Evolutionary conservation across 164 flowering plant genomes (phyloP), one percentile per base, ranked within the genome.

Genomic region (Kalanchoe fedtschenkoi): DNA sequence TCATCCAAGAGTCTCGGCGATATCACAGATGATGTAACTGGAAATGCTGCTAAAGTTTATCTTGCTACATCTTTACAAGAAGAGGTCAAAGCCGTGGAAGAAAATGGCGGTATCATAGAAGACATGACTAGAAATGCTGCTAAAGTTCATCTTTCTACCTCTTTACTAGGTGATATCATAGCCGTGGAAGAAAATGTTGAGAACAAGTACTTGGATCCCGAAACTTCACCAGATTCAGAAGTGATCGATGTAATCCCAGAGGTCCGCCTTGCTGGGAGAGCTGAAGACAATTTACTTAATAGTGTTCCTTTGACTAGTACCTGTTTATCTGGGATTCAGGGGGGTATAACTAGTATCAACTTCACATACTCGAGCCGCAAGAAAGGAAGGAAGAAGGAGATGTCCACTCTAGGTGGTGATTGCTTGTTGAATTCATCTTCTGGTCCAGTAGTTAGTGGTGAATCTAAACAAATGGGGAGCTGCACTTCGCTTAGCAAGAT

Each of bases 161-260:
- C 73, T 17, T 64, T 74, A 22, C 62, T 65, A 53, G 61, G 5
- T 34, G 72, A 61, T 32, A 71, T 58, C 64, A n/a, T n/a, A n/a
- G n/a, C n/a, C n/a, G 47, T 37, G 60, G 76, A 38, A 62, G 77
- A 63, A 30, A 64, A 73, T 42, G 57, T 42, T 68, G 78, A 72
- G 29, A 72, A 66, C 54, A 68, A 42, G 68, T 69, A 67, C 64
- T 58, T 62, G 41, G 87, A 83, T 77, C 72, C 79, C 29, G 95
- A 80, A 71, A 83, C 91, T 65, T 88, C 97, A 55, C 96, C 96
- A 67, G 95, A 88, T 77, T 88, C 89, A 56, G 93, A 85, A 82
- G 93, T 86, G 68, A 80, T 82, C 21, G 81, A 86, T 72, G 33
- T 66, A 53, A 46, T 74, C 65, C 85, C 77, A 24, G 89, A 81